phyloP scores from a whole-genome alignment of 164 flowering plant genomes.

The Taxillus chinensis region DNA sequence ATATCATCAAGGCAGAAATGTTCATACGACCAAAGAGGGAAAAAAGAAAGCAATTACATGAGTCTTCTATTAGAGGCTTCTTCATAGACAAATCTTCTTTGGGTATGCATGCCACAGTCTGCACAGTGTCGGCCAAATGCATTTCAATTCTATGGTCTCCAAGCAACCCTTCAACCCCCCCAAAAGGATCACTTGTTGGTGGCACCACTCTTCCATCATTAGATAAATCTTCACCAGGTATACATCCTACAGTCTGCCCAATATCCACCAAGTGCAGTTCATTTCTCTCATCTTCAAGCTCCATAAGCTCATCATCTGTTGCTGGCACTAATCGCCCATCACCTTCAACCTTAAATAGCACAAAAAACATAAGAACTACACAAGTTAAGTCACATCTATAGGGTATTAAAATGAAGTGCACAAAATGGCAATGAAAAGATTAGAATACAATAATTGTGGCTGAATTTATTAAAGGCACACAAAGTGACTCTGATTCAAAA shows the following conservation, averaged over 20 bases:
- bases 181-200: slow-evolving; percentile 81
- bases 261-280: slow-evolving; percentile 25
- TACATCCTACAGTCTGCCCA: slow-evolving; percentile 18
- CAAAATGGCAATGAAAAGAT: no score
- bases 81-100: slow-evolving; percentile 18
- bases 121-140: slow-evolving; percentile 21
- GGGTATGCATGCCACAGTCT: slow-evolving; percentile 16
- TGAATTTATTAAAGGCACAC: no score
- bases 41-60: slow-evolving; percentile 20
- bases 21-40: neutral
- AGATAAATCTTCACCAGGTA: slow-evolving; percentile 15
- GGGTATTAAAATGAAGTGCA: neutral
- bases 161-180: slow-evolving; percentile 41
- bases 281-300: slow-evolving; percentile 49
- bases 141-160: slow-evolving; percentile 29
- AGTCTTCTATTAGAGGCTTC: slow-evolving; percentile 18
- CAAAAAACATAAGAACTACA: neutral
- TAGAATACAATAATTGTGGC: no score
- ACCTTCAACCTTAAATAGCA: slow-evolving; percentile 51
- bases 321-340: slow-evolving; percentile 81
- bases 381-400: no score
- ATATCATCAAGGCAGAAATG: neutral
- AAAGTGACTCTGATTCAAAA: no score
- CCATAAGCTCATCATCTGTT: slow-evolving; percentile 84
- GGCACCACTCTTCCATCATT: slow-evolving; percentile 66